Conservation (phyloP, 768 basidiomycete species). For the Suillus tomentosus region DNA sequence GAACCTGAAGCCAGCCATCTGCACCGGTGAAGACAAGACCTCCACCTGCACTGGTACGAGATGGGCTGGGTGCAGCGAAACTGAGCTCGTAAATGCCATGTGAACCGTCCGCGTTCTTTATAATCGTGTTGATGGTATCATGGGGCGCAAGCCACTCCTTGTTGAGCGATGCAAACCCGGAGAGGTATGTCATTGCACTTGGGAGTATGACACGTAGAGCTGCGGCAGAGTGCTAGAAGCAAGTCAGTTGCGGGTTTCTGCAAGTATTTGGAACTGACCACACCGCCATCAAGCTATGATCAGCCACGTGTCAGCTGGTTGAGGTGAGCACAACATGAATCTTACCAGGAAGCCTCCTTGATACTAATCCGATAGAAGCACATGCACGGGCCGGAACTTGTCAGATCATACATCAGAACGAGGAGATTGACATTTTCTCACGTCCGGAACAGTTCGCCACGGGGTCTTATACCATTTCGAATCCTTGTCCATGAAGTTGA, state of each 20-base stretch:
- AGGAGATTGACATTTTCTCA: slow-evolving; percentile 36
- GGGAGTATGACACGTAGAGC: slow-evolving; percentile 66
- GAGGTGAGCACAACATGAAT: slow-evolving; percentile 11
- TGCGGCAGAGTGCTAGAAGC: slow-evolving; percentile 61
- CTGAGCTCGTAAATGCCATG: slow-evolving; percentile 66
- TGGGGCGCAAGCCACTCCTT: slow-evolving; percentile 72
- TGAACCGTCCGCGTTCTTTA: slow-evolving; percentile 47
- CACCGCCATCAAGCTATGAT: slow-evolving; percentile 72
- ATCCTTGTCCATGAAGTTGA: slow-evolving; percentile 57
- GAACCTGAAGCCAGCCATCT: slow-evolving; percentile 59
- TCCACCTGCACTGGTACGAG: slow-evolving; percentile 33
- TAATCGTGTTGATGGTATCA: slow-evolving; percentile 71
- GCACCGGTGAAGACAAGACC: slow-evolving; percentile 57
- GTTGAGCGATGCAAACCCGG: slow-evolving; percentile 67
- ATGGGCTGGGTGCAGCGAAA: slow-evolving; percentile 55
- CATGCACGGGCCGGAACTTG: not conserved
- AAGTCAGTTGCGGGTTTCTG: not conserved
- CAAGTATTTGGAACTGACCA: slow-evolving; percentile 45
- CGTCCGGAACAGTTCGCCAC: slow-evolving; percentile 83
- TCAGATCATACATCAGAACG: slow-evolving; percentile 8
- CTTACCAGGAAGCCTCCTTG: slow-evolving; percentile 83
- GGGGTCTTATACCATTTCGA: slow-evolving; percentile 80
- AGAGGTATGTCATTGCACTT: slow-evolving; percentile 50
- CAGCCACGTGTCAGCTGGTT: slow-evolving; percentile 8
- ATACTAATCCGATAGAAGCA: slow-evolving; percentile 42